These are phyloP conservation scores for Leccinum griseonigrum DNA, from an alignment of 1,284 basidiomycete genomes.

Conservation along the genomic window DNA sequence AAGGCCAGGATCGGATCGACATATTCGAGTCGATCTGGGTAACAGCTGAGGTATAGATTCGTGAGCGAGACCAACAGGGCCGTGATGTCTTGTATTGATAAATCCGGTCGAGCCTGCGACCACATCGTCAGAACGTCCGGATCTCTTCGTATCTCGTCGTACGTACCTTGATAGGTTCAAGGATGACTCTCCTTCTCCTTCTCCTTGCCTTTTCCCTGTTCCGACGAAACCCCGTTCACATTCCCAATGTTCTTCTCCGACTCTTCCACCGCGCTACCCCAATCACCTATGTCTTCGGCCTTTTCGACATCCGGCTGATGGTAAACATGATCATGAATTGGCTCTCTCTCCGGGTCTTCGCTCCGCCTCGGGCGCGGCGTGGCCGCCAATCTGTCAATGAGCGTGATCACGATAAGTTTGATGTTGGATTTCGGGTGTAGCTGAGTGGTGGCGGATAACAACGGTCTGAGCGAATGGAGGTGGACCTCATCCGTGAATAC, in stretches of 20 bases:
- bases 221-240: constrained; percentile 32
- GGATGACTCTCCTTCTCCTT: constrained; percentile 81
- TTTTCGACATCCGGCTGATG: constrained; percentile 10
- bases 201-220: constrained; percentile 45
- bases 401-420: constrained; percentile 92
- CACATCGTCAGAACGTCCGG: not conserved
- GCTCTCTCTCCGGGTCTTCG: constrained; percentile 73
- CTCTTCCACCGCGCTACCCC: constrained; percentile 26
- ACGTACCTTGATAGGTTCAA: constrained; percentile 84
- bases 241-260: constrained; percentile 30
- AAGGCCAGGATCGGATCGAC: constrained; percentile 92
- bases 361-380: constrained; percentile 89
- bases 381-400: constrained; percentile 90
- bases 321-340: constrained; percentile 37
- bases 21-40: constrained; percentile 92
- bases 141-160: not conserved
- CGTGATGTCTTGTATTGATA: constrained; percentile 94
- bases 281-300: constrained; percentile 34
- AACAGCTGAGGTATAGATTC: constrained; percentile 92
- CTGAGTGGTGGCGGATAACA: constrained; percentile 91
- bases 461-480: constrained; percentile 86
- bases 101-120: constrained; percentile 83
- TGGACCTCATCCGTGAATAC: constrained; percentile 98
- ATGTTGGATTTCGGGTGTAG: constrained; percentile 96
- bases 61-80: constrained; percentile 91